Percentiles rank a stretch among this genome's conserved stretches.
Evolutionary conservation across 1,139 yeast genomes (phyloP).

Genomic region (Yamadazyma friedrichii): DNA sequence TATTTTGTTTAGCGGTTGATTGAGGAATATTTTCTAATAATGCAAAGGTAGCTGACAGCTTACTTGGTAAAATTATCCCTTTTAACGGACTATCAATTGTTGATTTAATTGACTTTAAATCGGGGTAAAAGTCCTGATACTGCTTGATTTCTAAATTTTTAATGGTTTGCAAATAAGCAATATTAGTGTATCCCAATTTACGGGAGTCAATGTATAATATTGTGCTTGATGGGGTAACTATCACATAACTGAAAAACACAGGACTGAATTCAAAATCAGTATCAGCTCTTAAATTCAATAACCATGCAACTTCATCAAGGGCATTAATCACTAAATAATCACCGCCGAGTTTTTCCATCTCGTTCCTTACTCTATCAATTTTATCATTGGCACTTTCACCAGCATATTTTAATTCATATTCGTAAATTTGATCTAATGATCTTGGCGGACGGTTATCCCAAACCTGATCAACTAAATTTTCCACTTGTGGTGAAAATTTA

Average conservation of each 20-base stretch:
- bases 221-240: conserved; percentile 31
- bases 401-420: conserved; percentile 37
- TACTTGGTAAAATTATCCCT: conserved; percentile 32
- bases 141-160: conserved; percentile 27
- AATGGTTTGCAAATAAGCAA: conserved; percentile 24
- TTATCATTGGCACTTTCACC: conserved; percentile 44
- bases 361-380: conserved; percentile 25
- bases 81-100: conserved; percentile 18
- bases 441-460: conserved; percentile 46
- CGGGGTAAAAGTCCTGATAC: conserved; percentile 32
- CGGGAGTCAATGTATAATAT: conserved; percentile 35
- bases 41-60: conserved; percentile 33
- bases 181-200: conserved; percentile 26
- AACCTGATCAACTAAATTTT: conserved; percentile 38
- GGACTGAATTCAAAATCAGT: conserved; percentile 48
- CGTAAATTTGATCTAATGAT: conserved; percentile 38
- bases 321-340: conserved; percentile 40
- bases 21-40: conserved; percentile 29
- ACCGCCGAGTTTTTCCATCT: conserved; percentile 21
- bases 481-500: conserved; percentile 30
- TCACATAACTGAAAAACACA: conserved; percentile 48
- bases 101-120: conserved; percentile 23
- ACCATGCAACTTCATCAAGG: conserved; percentile 57
- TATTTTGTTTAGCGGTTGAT: conserved; percentile 25
- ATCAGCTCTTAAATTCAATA: conserved; percentile 49